Evolutionary conservation across 768 basidiomycete genomes (phyloP).

Genomic region (Piloderma croceum): DNA sequence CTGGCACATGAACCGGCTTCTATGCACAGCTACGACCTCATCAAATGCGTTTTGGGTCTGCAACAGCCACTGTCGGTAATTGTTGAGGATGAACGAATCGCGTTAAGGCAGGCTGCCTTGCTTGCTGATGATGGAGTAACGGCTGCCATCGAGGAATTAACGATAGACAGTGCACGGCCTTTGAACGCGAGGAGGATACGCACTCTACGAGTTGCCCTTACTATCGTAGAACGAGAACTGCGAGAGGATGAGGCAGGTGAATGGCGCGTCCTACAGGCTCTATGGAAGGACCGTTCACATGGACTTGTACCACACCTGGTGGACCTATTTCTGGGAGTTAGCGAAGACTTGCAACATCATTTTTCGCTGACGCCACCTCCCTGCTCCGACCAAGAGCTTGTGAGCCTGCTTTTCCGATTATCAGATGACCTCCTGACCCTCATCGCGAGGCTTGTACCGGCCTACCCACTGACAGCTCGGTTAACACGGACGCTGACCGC

Average conservation of each 20-base stretch:
- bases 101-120: conserved; percentile 54
- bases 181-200: conserved; percentile 48
- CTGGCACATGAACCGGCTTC: conserved; percentile 56
- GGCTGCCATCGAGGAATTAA: conserved; percentile 58
- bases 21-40: conserved; percentile 53
- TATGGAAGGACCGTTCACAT: conserved; percentile 57
- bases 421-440: conserved; percentile 50
- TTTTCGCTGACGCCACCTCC: conserved; percentile 40
- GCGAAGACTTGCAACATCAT: conserved; percentile 47
- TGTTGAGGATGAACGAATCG: conserved; percentile 50
- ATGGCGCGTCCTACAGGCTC: conserved; percentile 47
- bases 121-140: conserved; percentile 66
- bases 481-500: conserved; percentile 39
- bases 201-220: conserved; percentile 58
- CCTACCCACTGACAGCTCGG: conserved; percentile 48
- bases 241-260: conserved; percentile 47
- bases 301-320: conserved; percentile 54
- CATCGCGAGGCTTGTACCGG: conserved; percentile 39
- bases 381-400: conserved; percentile 34
- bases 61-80: conserved; percentile 57
- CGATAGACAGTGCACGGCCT: conserved; percentile 43
- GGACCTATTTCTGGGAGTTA: conserved; percentile 43
- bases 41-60: conserved; percentile 54
- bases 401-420: conserved; percentile 52
- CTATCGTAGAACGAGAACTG: conserved; percentile 50